Base-by-base conservation (phyloP, 371 early-diverging fungal genomes). In the Zopfochytrium polystomum region DNA sequence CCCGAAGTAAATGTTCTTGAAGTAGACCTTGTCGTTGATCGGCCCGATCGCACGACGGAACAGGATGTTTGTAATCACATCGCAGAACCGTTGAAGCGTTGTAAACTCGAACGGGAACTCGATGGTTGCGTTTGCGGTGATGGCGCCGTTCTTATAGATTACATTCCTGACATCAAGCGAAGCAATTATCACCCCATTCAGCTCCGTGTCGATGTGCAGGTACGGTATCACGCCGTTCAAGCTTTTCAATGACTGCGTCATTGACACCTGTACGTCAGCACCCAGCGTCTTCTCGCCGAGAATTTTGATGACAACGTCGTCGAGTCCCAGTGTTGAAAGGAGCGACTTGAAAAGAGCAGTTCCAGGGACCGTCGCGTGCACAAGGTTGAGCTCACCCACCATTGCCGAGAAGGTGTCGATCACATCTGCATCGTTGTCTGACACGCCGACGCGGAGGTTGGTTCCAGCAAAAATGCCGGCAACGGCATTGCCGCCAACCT, bases 1-100 rank as follows among this genome's bases (percentile, higher is more conserved):
- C 38, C 67, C 67, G 35, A 67, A 67, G 6, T 47, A 32, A 58
- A 67, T 52, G n/a, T 32, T 50, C 23, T 18, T 32, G 49, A 62
- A 57, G n/a, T 47, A 30, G 15, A 31, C n/a, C 11, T 15, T 34
- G 34, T 47, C 18, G 42, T 9, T 29, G 29, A 27, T 25, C 13
- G 44, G 13, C n/a, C n/a, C n/a, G 22, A 53, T 23, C 9, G 35
- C 32, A 3, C 67, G 3, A 34, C 62, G 62, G 62, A 67, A 67
- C 7, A 62, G 34, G 5, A 67, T 15, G 53, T 62, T 62, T 22
- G 62, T 49, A 7, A 51, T 18, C 33, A 62, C 22, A 22, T 45
- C 42, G 5, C 47, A 53, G 22, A 54, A 52, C 25, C 23, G 49
- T 32, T 25, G 34, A 23, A 53, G 22, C n/a, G 52, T 38, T 1